Evolutionary conservation across 176 grass and related monocot genomes (phyloP), one percentile per base, ranked within the genome.

Genomic region (Oryza coarctata): DNA sequence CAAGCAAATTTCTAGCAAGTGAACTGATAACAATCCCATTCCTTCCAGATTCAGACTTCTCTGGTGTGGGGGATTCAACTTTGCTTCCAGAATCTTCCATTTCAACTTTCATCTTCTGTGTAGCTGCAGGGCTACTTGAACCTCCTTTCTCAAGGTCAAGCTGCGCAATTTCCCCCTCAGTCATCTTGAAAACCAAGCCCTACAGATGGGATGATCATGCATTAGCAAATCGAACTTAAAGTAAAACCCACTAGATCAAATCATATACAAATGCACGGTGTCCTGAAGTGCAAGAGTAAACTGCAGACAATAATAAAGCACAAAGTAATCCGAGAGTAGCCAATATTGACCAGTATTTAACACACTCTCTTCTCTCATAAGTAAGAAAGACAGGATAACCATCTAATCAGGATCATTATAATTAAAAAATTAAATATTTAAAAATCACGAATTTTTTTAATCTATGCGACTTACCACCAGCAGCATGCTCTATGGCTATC

Each of bases 1-100:
- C 63, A 82, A 93, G 85, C 26, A 89, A 83, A 81, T 90, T 94
- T 39, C 84, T 93, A 77, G 75, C 72, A 70, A 95, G 83, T 71
- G 89, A 88, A 65, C 90, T 80, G 82, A 92, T 75, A 65, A 80
- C 74, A 77, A 62, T 64, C 64, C 83, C 82, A 80, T 89, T 88
- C 39, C 83, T 95, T 80, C 83, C 84, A 65, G 75, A 76, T 76
- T 95, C 90, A 74, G 77, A 74, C 58, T 99, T 95, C 70, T 92
- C 91, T 30, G 89, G 93, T 70, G 89, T 92, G 29, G 93, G 96
- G 29, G 96, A 93, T 85, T 91, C 96, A 78, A 87, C 80, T 36
- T 82, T 84, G 40, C 68, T 76, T 75, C 20, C 79, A 74, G 32
- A 63, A 77, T 90, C 84, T 65, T 91, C 76, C 15, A 68, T 67